These are phyloP conservation scores for Nicotiana sylvestris DNA, from an alignment of 257 asterid genomes.

Conservation along the genomic window DNA sequence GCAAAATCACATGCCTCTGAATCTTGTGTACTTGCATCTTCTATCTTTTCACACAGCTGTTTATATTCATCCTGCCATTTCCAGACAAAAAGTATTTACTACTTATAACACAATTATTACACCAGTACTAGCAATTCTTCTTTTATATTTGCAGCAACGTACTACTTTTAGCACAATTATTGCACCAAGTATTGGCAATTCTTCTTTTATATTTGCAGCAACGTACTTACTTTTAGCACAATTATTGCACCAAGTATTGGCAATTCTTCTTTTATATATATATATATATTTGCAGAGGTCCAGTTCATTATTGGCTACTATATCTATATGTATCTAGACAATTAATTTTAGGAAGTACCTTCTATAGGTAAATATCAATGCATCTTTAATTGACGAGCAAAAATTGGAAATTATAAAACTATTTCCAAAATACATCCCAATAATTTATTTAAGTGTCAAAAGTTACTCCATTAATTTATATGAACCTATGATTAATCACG, in stretches of 20 bases:
- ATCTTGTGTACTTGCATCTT: constrained; percentile 16
- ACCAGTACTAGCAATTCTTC: too few species aligned
- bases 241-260: too few species aligned
- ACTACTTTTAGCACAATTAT: too few species aligned
- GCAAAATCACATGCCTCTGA: constrained; percentile 11
- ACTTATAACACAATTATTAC: too few species aligned
- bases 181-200: too few species aligned
- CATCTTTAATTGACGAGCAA: background rate
- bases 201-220: background rate
- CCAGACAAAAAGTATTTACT: background rate
- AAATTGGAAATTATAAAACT: background rate
- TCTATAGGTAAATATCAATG: background rate
- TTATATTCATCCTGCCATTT: constrained; percentile 23
- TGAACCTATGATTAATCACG: too few species aligned
- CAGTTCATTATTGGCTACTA: background rate
- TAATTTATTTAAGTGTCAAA: background rate
- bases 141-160: too few species aligned
- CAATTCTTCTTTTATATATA: background rate
- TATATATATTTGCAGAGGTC: background rate
- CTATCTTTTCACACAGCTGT: constrained; percentile 25
- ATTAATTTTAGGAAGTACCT: background rate
- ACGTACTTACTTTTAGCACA: too few species aligned
- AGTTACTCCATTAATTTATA: too few species aligned
- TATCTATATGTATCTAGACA: background rate
- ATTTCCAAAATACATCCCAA: background rate